Evolutionary conservation across 768 basidiomycete species (phyloP).

Genomic region (Russula foetens): DNA sequence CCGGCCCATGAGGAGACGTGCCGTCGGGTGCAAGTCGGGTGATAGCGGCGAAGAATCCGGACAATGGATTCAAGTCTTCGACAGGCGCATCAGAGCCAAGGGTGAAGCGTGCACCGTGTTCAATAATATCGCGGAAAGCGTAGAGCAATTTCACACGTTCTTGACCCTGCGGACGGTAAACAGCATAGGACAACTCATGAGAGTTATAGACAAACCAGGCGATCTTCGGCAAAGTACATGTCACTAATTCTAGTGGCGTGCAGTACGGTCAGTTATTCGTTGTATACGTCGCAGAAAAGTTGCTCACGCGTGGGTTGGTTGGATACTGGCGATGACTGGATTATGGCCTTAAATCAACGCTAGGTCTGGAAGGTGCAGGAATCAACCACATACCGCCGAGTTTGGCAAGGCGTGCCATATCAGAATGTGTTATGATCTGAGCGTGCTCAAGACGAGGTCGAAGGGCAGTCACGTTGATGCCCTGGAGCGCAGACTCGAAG

Average conservation of each 20-base stretch:
- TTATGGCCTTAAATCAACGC: not conserved
- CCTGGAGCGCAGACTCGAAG: slow-evolving; percentile 62
- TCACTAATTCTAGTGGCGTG: slow-evolving; percentile 52
- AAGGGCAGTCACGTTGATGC: slow-evolving; percentile 51
- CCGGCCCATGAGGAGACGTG: slow-evolving; percentile 70
- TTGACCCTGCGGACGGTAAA: slow-evolving; percentile 45
- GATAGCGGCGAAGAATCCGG: slow-evolving; percentile 83
- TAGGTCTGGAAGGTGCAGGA: not conserved
- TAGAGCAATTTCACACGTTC: slow-evolving; percentile 81
- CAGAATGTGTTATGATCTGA: slow-evolving; percentile 71
- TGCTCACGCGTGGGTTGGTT: slow-evolving; percentile 82
- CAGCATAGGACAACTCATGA: not conserved
- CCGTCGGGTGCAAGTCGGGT: slow-evolving; percentile 64
- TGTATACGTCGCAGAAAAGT: not conserved
- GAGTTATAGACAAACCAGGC: slow-evolving; percentile 45
- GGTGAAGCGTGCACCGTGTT: slow-evolving; percentile 58
- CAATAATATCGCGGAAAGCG: slow-evolving; percentile 70
- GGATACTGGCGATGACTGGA: slow-evolving; percentile 81
- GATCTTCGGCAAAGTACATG: slow-evolving; percentile 85
- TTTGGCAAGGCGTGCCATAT: slow-evolving; percentile 67
- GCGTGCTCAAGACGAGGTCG: slow-evolving; percentile 87
- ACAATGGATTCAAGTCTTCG: slow-evolving; percentile 76
- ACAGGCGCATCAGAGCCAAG: slow-evolving; percentile 90
- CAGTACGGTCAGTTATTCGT: slow-evolving; percentile 3
- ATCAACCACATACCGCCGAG: slow-evolving; percentile 55